A percentile compares a stretch with the other conserved stretches of the same genome.
Conservation (phyloP, 441 rosid genomes). For the Aquilaria agallochum region DNA sequence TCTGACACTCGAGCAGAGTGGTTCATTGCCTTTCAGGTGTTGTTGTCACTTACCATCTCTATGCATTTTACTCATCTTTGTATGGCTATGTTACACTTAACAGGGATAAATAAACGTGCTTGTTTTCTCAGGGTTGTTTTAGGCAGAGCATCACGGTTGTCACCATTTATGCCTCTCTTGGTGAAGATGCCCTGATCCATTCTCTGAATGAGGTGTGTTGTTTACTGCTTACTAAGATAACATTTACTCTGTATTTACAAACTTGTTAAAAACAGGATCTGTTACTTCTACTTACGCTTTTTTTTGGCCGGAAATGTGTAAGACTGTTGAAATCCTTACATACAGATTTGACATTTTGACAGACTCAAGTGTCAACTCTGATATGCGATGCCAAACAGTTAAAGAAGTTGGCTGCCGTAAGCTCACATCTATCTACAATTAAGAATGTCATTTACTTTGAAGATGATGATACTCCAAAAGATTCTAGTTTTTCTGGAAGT, state of each 20-base stretch:
- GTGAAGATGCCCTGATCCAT: conserved; percentile 81
- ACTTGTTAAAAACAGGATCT: no score
- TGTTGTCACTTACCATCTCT: neutral
- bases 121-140: conserved; percentile 72
- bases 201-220: conserved; percentile 79
- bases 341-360: conserved; percentile 24
- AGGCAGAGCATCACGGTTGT: conserved; percentile 76
- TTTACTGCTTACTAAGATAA: conserved; percentile 4
- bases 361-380: conserved; percentile 83
- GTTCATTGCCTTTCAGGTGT: conserved; percentile 84
- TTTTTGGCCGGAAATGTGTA: neutral
- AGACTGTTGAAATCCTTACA: conserved; percentile 8
- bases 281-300: no score
- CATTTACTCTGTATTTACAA: conserved; percentile 1
- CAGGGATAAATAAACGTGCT: conserved; percentile 4
- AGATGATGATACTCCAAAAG: conserved; percentile 46
- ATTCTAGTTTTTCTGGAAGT: conserved; percentile 28
- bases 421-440: conserved; percentile 48
- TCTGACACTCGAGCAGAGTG: conserved; percentile 87
- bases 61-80: neutral
- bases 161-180: conserved; percentile 92
- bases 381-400: conserved; percentile 80
- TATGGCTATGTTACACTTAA: conserved; percentile 3
- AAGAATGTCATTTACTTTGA: conserved; percentile 75
- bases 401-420: conserved; percentile 57